A percentile compares a stretch with the other conserved stretches of the same genome.
Evolutionary conservation across 441 rosid genomes (phyloP).

Genomic region (Euphorbia neoarborescens): DNA sequence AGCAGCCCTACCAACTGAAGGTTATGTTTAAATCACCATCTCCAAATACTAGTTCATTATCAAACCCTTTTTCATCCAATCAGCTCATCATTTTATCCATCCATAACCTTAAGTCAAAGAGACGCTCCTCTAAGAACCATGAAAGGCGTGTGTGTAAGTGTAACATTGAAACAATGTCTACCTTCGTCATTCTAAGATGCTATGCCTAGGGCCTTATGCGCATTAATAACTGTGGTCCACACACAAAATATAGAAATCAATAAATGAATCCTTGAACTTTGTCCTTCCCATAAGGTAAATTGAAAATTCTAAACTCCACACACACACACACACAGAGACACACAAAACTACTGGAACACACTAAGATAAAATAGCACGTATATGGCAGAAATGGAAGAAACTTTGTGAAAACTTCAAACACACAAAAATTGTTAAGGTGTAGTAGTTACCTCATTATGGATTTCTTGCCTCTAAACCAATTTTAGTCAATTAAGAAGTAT

Average conservation of each 20-base stretch:
- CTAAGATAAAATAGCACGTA: neutral
- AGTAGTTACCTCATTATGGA: slow-evolving; percentile 26
- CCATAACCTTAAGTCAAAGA: neutral
- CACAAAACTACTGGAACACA: neutral
- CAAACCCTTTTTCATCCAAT: neutral
- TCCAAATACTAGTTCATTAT: neutral
- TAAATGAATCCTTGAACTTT: neutral
- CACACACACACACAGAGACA: no score
- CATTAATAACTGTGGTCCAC: neutral
- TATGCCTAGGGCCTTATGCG: neutral
- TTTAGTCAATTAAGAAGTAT: slow-evolving; percentile 6
- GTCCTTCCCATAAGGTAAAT: neutral
- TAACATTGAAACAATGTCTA: neutral
- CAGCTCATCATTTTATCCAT: neutral
- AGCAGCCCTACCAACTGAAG: neutral
- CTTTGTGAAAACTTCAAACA: neutral
- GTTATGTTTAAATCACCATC: neutral
- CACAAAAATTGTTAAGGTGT: slow-evolving; percentile 4
- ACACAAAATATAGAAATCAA: neutral
- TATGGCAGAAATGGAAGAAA: neutral
- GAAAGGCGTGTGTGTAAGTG: neutral
- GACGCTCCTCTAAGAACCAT: neutral
- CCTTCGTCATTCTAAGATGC: neutral
- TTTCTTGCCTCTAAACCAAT: slow-evolving; percentile 10
- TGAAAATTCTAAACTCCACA: neutral